phyloP scores from a whole-genome alignment of 139 green algal species.

The Coelastrella sp. region DNA sequence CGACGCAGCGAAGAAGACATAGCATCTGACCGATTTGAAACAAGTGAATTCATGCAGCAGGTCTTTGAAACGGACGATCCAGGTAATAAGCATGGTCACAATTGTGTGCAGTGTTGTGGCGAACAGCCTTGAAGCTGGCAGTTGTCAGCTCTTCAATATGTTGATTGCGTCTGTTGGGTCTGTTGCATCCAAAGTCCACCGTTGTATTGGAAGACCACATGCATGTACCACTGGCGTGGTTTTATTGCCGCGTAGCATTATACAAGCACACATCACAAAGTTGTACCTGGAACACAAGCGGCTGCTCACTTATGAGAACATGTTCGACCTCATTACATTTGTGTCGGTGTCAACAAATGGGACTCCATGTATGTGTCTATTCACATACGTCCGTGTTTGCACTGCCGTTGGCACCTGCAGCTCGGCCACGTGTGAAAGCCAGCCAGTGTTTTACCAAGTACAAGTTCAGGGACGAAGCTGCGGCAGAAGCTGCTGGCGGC shows the following conservation, averaged over 20 bases:
- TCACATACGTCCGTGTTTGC: not conserved
- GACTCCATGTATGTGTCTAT: no score
- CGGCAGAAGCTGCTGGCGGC: constrained; percentile 48
- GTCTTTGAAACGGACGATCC: constrained; percentile 41
- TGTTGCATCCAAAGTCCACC: no score
- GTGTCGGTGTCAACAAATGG: not conserved
- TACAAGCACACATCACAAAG: no score
- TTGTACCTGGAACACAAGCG: no score
- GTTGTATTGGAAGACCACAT: no score
- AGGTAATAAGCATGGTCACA: not conserved
- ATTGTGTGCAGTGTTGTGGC: no score
- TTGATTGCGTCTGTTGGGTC: no score
- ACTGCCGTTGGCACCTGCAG: not conserved
- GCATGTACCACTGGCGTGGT: no score
- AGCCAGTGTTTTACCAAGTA: constrained; percentile 93
- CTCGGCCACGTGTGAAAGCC: constrained; percentile 74
- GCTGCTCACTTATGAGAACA: not conserved
- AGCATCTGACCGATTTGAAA: constrained; percentile 68
- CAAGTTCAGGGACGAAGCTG: constrained; percentile 68
- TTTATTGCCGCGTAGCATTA: no score
- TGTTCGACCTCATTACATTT: not conserved
- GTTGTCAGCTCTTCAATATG: no score
- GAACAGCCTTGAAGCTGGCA: no score
- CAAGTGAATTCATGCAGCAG: constrained; percentile 83
- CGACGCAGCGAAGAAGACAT: constrained; percentile 52